phyloP scores from a whole-genome alignment of 2,329 filamentous ascomycete species.

The Phaeoacremonium minimum region DNA sequence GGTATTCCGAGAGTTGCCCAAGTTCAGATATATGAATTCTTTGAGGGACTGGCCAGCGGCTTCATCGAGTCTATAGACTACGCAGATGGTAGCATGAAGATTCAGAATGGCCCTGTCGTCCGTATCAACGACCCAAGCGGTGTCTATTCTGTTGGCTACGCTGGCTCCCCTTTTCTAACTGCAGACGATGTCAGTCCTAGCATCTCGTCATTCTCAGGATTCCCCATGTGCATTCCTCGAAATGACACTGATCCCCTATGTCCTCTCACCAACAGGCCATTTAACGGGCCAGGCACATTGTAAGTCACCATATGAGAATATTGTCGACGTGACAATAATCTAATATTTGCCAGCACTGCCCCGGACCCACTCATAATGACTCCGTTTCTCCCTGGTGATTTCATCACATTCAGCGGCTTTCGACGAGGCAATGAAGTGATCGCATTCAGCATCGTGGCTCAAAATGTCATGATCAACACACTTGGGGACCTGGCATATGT shows the following conservation, averaged over 20 bases:
- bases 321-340: not conserved
- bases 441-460: slow-evolving; percentile 27
- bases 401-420: slow-evolving; percentile 27
- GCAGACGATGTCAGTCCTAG: slow-evolving; percentile 44
- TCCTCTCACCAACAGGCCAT: slow-evolving; percentile 26
- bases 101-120: slow-evolving; percentile 22
- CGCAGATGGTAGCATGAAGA: slow-evolving; percentile 25
- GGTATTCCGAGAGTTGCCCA: slow-evolving; percentile 25
- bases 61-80: slow-evolving; percentile 28
- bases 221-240: slow-evolving; percentile 47
- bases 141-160: slow-evolving; percentile 33
- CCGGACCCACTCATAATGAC: slow-evolving; percentile 29
- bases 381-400: slow-evolving; percentile 29
- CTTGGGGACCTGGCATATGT: slow-evolving; percentile 25
- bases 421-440: slow-evolving; percentile 23
- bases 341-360: slow-evolving; percentile 18
- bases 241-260: slow-evolving; percentile 28
- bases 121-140: slow-evolving; percentile 41
- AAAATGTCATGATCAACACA: slow-evolving; percentile 30
- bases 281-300: slow-evolving; percentile 25
- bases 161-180: slow-evolving; percentile 33
- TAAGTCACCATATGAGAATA: slow-evolving; percentile 8
- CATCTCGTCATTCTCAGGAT: slow-evolving; percentile 42
- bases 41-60: slow-evolving; percentile 27
- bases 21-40: slow-evolving; percentile 26